Conservation (phyloP, 257 asterid species). For the Linaria vulgaris region DNA sequence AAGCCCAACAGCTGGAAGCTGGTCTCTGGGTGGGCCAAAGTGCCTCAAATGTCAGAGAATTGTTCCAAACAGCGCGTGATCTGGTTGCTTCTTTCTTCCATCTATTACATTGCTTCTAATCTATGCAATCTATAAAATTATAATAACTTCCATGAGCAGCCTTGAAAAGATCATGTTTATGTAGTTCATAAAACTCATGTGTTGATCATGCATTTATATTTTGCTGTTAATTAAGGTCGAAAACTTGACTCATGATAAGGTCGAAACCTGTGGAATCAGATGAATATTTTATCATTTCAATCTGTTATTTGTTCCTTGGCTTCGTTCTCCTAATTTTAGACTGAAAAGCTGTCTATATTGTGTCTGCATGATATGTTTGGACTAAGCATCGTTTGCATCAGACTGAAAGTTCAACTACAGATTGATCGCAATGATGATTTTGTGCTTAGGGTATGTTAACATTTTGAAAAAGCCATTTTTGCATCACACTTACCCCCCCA, state of each 20-base stretch:
- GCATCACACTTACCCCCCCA: too few relatives aligned
- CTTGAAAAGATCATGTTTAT: conserved; percentile 4
- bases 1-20: conserved; percentile 90
- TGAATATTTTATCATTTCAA: neutral
- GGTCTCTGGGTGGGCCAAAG: conserved; percentile 99
- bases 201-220: conserved; percentile 4
- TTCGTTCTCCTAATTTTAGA: conserved; percentile 6
- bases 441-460: neutral
- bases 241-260: conserved; percentile 17
- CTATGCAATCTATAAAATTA: conserved; percentile 15
- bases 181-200: conserved; percentile 7
- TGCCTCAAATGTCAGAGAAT: conserved; percentile 93
- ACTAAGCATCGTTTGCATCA: conserved; percentile 5
- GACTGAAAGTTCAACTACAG: neutral
- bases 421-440: neutral
- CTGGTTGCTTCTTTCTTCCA: conserved; percentile 55
- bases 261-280: conserved; percentile 10
- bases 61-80: conserved; percentile 97
- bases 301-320: conserved; percentile 11
- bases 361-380: conserved; percentile 8
- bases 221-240: conserved; percentile 15
- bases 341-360: neutral
- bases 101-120: conserved; percentile 20
- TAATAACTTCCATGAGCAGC: neutral
- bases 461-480: neutral